Evolutionary conservation across 768 basidiomycete genomes (phyloP).

Genomic region (Lentinula boryana): DNA sequence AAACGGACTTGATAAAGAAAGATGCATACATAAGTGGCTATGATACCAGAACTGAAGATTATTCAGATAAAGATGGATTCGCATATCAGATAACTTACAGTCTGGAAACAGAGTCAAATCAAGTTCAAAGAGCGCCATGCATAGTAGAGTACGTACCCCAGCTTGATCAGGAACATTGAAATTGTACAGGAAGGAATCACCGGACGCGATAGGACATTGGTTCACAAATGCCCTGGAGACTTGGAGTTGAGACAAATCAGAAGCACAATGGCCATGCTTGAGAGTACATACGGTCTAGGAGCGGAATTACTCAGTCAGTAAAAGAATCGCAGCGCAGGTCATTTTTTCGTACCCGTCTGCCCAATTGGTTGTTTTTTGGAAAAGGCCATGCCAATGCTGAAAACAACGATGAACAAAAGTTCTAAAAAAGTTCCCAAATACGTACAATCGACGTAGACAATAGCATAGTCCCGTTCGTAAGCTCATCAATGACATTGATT

Average conservation of each 20-base stretch:
- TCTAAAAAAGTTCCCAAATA: neutral
- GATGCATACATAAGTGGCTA: neutral
- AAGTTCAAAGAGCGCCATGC: neutral
- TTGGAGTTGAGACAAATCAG: slow-evolving; percentile 10
- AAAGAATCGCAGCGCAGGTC: neutral
- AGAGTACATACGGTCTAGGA: neutral
- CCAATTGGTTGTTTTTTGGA: slow-evolving; percentile 11
- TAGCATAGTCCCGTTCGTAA: slow-evolving; percentile 35
- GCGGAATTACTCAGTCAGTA: neutral
- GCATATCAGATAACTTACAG: neutral
- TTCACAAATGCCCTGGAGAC: slow-evolving; percentile 16
- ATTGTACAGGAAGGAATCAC: slow-evolving; percentile 23
- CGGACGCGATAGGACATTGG: slow-evolving; percentile 26
- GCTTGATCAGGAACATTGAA: slow-evolving; percentile 27
- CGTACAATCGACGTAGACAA: slow-evolving; percentile 26
- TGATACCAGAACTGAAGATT: neutral
- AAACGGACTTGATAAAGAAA: neutral
- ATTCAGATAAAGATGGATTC: neutral
- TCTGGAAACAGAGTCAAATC: neutral
- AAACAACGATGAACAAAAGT: slow-evolving; percentile 13
- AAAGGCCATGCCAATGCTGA: slow-evolving; percentile 12
- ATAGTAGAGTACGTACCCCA: slow-evolving; percentile 16
- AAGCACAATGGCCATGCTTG: neutral
- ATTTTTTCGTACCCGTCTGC: neutral
- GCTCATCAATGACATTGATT: slow-evolving; percentile 33